Percentiles rank a stretch among this genome's conserved stretches.
Conservation (phyloP, 768 basidiomycete genomes). For the Pleurotus salmoneostramineus region DNA sequence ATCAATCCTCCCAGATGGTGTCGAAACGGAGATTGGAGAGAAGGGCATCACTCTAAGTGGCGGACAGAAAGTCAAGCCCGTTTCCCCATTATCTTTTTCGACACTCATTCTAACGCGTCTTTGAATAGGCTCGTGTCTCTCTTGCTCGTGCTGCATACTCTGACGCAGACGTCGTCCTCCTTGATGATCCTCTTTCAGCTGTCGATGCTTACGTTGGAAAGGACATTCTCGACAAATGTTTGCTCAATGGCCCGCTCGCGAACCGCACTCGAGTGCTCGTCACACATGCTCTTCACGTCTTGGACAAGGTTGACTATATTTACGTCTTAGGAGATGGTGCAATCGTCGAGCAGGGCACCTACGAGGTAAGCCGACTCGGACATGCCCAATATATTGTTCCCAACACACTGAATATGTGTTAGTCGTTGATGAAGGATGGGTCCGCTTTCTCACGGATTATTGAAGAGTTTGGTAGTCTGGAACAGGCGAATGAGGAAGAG, state of each 20-base stretch:
- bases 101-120: neutral
- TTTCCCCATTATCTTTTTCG: neutral
- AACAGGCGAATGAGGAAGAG: slow-evolving; percentile 27
- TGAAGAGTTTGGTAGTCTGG: slow-evolving; percentile 48
- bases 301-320: slow-evolving; percentile 59
- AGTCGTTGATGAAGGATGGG: slow-evolving; percentile 44
- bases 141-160: slow-evolving; percentile 79
- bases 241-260: slow-evolving; percentile 49
- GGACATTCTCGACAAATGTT: slow-evolving; percentile 57
- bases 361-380: slow-evolving; percentile 28
- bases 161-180: slow-evolving; percentile 64
- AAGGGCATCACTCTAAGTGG: slow-evolving; percentile 69
- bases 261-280: slow-evolving; percentile 58
- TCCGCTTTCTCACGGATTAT: slow-evolving; percentile 47
- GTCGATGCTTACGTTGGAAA: slow-evolving; percentile 78
- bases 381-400: neutral
- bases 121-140: slow-evolving; percentile 59
- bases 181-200: slow-evolving; percentile 81
- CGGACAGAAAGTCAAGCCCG: slow-evolving; percentile 27
- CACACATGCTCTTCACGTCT: slow-evolving; percentile 55
- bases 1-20: slow-evolving; percentile 65
- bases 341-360: slow-evolving; percentile 63
- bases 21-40: slow-evolving; percentile 72
- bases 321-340: slow-evolving; percentile 57
- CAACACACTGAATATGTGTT: neutral